Evolutionary conservation across 371 early-diverging fungal species (phyloP), one percentile per base, ranked within the genome.

Genomic region (Mucor irregularis): DNA sequence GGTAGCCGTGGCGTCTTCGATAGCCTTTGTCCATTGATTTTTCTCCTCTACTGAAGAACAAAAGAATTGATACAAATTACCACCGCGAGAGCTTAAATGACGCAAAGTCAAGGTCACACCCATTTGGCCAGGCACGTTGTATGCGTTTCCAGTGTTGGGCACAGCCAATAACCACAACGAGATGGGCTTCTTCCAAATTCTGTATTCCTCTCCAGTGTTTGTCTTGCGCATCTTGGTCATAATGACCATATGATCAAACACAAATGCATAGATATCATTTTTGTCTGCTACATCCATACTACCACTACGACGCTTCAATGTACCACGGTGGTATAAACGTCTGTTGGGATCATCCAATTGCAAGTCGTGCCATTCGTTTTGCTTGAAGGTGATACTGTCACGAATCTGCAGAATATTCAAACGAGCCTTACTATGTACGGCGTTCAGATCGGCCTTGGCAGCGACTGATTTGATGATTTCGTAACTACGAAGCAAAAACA

Each of bases 181-280:
- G 25, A 89, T 82, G 7, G 87, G 88, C 31, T 77, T 76, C 56
- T 83, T 83, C 74, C 80, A 87, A 5, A 92, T 68, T 40, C 84
- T 78, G 66, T 80, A 88, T 31, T 80, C 78, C 24, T 78, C 81
- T 25, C 83, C 87, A 28, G 73, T 69, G 52, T 58, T 61, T 9
- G 69, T 66, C 31, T 74, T 76, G 44, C 83, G 77, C 34, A 74
- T 72, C 59, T 90, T 91, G 45, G 94, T 85, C 81, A 96, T 71
- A 28, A 97, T 57, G 6, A 97, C 69, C 45, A 85, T 71, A 73
- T 97, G 94, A 62, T 97, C 97, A 59, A 97, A 91, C 26, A 96
- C 76, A 68, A 93, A 91, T 6, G 91, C 87, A 44, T 78, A 79
- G 13, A 96, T 69, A 28, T 91, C 90, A 0, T 82, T 74, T 42